phyloP scores from a whole-genome alignment of 2,329 filamentous ascomycete genomes.

The Pestalotiopsis sp. region DNA sequence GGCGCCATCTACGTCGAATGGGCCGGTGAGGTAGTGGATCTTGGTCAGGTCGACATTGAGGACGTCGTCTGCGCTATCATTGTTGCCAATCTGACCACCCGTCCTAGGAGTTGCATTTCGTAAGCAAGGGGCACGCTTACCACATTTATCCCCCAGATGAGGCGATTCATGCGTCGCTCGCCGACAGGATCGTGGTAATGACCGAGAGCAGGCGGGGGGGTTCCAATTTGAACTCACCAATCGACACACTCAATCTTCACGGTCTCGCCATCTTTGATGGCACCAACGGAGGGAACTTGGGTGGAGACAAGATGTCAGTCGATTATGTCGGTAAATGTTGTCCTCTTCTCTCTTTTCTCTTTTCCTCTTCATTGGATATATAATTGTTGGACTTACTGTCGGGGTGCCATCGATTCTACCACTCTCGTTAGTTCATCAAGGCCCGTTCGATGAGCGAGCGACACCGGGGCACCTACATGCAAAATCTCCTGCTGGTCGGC shows the following conservation, averaged over 20 bases:
- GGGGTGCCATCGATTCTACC: slow-evolving; percentile 88
- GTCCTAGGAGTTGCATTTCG: slow-evolving; percentile 44
- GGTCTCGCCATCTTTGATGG: slow-evolving; percentile 80
- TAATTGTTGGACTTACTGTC: slow-evolving; percentile 61
- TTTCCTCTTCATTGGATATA: background rate
- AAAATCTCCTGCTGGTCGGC: slow-evolving; percentile 70
- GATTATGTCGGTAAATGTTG: background rate
- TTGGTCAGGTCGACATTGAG: slow-evolving; percentile 81
- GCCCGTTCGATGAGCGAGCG: background rate
- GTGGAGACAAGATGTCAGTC: background rate
- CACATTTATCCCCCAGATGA: too few species aligned
- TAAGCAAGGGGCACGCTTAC: background rate
- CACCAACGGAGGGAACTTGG: slow-evolving; percentile 71
- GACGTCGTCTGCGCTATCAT: slow-evolving; percentile 88
- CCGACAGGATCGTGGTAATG: background rate
- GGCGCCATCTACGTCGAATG: slow-evolving; percentile 83
- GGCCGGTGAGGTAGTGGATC: slow-evolving; percentile 86
- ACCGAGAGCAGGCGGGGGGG: background rate
- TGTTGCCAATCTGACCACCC: slow-evolving; percentile 83
- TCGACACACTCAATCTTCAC: slow-evolving; percentile 94
- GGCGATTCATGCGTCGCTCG: background rate
- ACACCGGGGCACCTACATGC: slow-evolving; percentile 58
- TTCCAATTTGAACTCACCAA: slow-evolving; percentile 49
- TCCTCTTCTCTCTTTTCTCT: background rate
- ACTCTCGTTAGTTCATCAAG: slow-evolving; percentile 10